Conservation (phyloP, 257 asterid species). For the Rhazya stricta region DNA sequence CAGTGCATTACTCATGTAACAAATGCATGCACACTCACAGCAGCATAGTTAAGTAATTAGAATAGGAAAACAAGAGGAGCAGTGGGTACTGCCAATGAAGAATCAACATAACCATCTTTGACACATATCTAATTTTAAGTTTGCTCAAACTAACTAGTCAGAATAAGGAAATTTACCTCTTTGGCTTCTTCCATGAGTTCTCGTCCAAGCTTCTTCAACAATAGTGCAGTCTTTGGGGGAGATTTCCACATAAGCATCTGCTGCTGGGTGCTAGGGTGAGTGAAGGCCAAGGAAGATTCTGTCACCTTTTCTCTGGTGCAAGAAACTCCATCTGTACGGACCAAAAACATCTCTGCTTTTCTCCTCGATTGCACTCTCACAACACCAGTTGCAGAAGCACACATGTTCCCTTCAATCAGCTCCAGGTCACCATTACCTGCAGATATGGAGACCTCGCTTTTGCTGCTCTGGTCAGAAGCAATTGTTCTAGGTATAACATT, state of each 20-base stretch:
- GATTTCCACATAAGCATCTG: slow-evolving; percentile 99
- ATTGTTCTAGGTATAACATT: slow-evolving; percentile 26
- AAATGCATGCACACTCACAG: background rate
- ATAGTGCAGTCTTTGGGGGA: slow-evolving; percentile 77
- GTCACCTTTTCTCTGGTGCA: slow-evolving; percentile 94
- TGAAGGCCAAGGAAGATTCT: slow-evolving; percentile 93
- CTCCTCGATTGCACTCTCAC: slow-evolving; percentile 94
- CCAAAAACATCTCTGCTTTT: slow-evolving; percentile 99
- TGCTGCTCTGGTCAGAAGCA: slow-evolving; percentile 27
- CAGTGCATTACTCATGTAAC: background rate
- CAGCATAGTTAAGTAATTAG: background rate
- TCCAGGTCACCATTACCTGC: slow-evolving; percentile 64
- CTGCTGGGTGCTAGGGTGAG: slow-evolving; percentile 98
- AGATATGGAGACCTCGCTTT: slow-evolving; percentile 41
- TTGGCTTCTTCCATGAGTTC: slow-evolving; percentile 98
- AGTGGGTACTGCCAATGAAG: background rate
- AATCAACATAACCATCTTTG: background rate
- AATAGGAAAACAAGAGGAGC: background rate
- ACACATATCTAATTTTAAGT: background rate
- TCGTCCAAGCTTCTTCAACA: slow-evolving; percentile 87
- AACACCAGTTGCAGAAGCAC: slow-evolving; percentile 91
- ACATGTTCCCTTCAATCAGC: slow-evolving; percentile 66
- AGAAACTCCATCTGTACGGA: slow-evolving; percentile 93
- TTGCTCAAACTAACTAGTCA: slow-evolving; percentile 6
- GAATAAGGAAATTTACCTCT: slow-evolving; percentile 48